phyloP scores from a whole-genome alignment of 1,139 yeast species.

The Sugiyamaella novakii region DNA sequence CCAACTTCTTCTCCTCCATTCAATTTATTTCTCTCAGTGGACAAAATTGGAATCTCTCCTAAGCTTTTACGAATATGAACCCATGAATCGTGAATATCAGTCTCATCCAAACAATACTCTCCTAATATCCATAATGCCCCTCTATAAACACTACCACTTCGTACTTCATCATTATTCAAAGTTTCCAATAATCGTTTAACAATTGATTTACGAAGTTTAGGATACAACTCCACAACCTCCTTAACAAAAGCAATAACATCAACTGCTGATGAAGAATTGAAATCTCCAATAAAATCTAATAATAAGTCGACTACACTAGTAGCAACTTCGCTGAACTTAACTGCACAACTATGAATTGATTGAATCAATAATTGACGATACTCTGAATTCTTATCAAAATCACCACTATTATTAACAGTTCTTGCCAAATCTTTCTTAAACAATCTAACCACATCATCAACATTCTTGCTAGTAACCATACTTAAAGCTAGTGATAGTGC shows the following conservation, averaged over 20 bases:
- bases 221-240: conserved; percentile 92
- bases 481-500: conserved; percentile 81
- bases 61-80: conserved; percentile 76
- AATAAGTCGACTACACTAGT: conserved; percentile 86
- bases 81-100: conserved; percentile 84
- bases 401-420: conserved; percentile 56
- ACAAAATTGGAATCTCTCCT: conserved; percentile 89
- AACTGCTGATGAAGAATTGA: conserved; percentile 81
- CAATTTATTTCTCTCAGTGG: conserved; percentile 60
- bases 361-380: conserved; percentile 87
- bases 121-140: conserved; percentile 97
- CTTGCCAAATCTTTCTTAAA: conserved; percentile 81
- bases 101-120: conserved; percentile 77
- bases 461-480: conserved; percentile 83
- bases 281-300: conserved; percentile 81
- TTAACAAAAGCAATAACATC: conserved; percentile 89
- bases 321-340: conserved; percentile 87
- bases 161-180: conserved; percentile 57
- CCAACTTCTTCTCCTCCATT: conserved; percentile 44
- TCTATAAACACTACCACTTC: conserved; percentile 88
- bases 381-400: conserved; percentile 72
- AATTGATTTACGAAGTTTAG: conserved; percentile 70
- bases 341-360: conserved; percentile 88
- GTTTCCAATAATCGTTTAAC: conserved; percentile 64
- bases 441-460: conserved; percentile 88